Evolutionary conservation across 1,284 basidiomycete species (phyloP).

Genomic region (Leccinum huronense): DNA sequence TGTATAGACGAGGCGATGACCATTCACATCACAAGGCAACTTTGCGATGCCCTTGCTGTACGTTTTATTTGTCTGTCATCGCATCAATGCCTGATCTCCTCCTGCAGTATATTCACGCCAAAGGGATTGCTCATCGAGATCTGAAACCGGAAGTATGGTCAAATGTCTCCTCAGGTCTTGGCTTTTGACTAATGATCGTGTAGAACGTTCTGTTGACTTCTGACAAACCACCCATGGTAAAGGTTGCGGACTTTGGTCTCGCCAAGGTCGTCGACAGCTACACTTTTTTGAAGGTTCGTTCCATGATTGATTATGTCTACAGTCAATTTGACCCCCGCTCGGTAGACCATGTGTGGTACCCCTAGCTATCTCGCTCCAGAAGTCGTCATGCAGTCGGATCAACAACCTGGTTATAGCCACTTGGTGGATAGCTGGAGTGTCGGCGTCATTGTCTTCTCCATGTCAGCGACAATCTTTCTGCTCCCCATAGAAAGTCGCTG

Average conservation of each 20-base stretch:
- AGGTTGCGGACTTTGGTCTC: conserved; percentile 91
- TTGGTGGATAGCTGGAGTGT: conserved; percentile 92
- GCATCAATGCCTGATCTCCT: conserved; percentile 7
- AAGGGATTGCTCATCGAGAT: conserved; percentile 84
- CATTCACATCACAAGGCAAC: conserved; percentile 67
- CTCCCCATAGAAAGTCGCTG: not conserved
- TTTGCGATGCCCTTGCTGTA: conserved; percentile 71
- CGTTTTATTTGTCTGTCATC: conserved; percentile 23
- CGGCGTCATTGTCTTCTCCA: conserved; percentile 87
- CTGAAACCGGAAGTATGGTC: conserved; percentile 78
- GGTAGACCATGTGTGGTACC: conserved; percentile 84
- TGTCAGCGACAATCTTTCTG: conserved; percentile 47
- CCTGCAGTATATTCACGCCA: conserved; percentile 67
- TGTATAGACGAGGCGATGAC: conserved; percentile 55
- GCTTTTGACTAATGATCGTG: conserved; percentile 7
- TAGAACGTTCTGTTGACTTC: conserved; percentile 74
- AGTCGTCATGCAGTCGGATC: conserved; percentile 70
- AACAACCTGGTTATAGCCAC: conserved; percentile 71
- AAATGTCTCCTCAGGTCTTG: not conserved
- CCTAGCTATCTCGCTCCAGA: conserved; percentile 85
- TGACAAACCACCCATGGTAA: conserved; percentile 63
- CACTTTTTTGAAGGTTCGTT: conserved; percentile 65
- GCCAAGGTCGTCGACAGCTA: conserved; percentile 81
- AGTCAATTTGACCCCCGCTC: conserved; percentile 13
- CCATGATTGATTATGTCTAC: not conserved